Base-by-base conservation (phyloP, 164 flowering plant species). In the Nymphaea colorata region DNA sequence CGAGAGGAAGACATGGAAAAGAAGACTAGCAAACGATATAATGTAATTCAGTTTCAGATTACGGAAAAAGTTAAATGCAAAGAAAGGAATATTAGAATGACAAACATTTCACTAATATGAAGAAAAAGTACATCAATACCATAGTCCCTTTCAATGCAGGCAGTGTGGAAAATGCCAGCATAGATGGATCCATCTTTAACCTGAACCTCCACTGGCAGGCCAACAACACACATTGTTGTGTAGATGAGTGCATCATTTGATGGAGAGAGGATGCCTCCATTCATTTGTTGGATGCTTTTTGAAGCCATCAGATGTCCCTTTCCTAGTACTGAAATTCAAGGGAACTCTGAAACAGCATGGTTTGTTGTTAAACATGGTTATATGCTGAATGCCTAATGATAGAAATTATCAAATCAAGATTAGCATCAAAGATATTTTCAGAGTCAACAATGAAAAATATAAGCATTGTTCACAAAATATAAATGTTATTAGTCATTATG, bases 151-250 rank as follows among this genome's bases (percentile, higher is more conserved):
- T 85, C 84, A 17, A 78, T 70, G 64, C 74, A 80, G 11, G 91
- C 88, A 59, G 97, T 88, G 80, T 87, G 80, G 70, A 91, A 86
- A 68, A 85, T 81, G 70, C 97, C 95, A 47, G 89, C 80, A 72
- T 80, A 88, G 65, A 84, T 73, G 11, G 95, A 86, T 42, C 95
- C 97, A 44, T 91, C 91, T 67, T 75, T 88, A 72, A 84, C 77
- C 70, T 87, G 87, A 61, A 88, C 94, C 44, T 91, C 88, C 12
- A 91, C 97, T 0, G 87, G 88, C 43, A 82, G 76, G 14, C 93
- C 95, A 72, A 91, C 68, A 67, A 91, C 79, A 77, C 86, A 81
- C 85, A 91, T 81, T 57, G 91, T 91, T 44, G 89, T 73, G 68
- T 81, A 81, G 18, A 91, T 78, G 69, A 91, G 76, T 14, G 84